Conservation (phyloP, 1,139 yeast genomes). For the Saccharomyces hybrid region DNA sequence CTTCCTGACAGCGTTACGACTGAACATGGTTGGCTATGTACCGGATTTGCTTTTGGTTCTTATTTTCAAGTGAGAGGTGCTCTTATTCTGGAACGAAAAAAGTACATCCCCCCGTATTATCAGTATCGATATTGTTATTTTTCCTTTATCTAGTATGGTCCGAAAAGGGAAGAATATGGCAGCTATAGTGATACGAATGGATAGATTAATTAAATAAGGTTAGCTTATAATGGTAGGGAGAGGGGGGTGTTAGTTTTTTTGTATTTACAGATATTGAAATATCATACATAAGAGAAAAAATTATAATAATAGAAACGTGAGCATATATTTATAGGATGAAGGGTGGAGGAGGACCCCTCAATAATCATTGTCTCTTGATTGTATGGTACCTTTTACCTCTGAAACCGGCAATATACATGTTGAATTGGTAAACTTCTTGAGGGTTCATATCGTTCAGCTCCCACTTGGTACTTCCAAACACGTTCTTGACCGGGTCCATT, state of each 20-base stretch:
- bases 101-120: neutral
- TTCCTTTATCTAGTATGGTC: neutral
- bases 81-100: neutral
- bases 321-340: constrained; percentile 3
- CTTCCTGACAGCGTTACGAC: neutral
- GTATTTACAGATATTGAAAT: neutral
- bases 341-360: neutral
- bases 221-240: neutral
- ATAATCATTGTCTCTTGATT: constrained; percentile 31
- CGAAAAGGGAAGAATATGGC: neutral
- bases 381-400: constrained; percentile 97
- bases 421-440: constrained; percentile 85
- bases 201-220: neutral
- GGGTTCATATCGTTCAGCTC: constrained; percentile 88
- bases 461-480: constrained; percentile 83
- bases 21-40: neutral
- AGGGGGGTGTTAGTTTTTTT: neutral
- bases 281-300: neutral
- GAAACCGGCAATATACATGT: constrained; percentile 79
- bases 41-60: neutral
- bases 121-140: neutral
- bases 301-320: neutral
- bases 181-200: neutral
- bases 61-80: neutral
- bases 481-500: constrained; percentile 64